A percentile compares a stretch with the other conserved stretches of the same genome.
Conservation (phyloP, 2,329 filamentous ascomycete genomes). For the Phialophora chinensis region DNA sequence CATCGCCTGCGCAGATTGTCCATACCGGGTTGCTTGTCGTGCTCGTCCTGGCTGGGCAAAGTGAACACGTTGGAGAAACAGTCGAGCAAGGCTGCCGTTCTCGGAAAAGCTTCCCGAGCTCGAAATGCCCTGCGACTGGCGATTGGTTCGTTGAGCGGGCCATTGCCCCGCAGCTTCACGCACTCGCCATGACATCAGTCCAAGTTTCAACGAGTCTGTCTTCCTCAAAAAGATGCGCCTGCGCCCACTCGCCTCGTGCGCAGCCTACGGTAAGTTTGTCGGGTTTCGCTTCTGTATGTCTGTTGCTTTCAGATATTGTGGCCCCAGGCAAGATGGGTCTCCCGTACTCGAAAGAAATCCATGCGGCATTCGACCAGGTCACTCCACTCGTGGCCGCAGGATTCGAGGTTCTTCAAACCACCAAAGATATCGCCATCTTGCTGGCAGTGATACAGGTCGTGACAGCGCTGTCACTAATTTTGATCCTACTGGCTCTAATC, state of each 20-base stretch:
- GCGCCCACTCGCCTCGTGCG: background rate
- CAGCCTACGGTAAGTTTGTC: background rate
- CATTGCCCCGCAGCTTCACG: background rate
- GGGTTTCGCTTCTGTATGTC: background rate
- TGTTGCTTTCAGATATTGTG: too few relatives aligned
- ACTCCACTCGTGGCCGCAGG: slow-evolving; percentile 58
- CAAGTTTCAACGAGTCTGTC: background rate
- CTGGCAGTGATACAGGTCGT: slow-evolving; percentile 56
- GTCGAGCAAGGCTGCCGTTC: background rate
- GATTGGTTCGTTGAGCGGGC: background rate
- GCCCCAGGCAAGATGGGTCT: slow-evolving; percentile 52
- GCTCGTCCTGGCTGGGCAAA: background rate
- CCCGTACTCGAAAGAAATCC: slow-evolving; percentile 59
- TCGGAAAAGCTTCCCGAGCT: slow-evolving; percentile 5
- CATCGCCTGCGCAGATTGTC: background rate
- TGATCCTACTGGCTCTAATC: slow-evolving; percentile 50
- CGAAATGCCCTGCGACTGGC: background rate
- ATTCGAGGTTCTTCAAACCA: slow-evolving; percentile 57
- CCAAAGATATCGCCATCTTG: slow-evolving; percentile 57
- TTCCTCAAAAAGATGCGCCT: background rate
- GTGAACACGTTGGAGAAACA: slow-evolving; percentile 9
- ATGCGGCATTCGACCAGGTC: slow-evolving; percentile 59
- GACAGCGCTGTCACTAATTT: slow-evolving; percentile 50
- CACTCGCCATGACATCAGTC: background rate
- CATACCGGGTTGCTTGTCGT: too few relatives aligned